A percentile compares a stretch with the other conserved stretches of the same genome.
Evolutionary conservation across 164 flowering plant genomes (phyloP).

Genomic region (Hamamelis virginiana): DNA sequence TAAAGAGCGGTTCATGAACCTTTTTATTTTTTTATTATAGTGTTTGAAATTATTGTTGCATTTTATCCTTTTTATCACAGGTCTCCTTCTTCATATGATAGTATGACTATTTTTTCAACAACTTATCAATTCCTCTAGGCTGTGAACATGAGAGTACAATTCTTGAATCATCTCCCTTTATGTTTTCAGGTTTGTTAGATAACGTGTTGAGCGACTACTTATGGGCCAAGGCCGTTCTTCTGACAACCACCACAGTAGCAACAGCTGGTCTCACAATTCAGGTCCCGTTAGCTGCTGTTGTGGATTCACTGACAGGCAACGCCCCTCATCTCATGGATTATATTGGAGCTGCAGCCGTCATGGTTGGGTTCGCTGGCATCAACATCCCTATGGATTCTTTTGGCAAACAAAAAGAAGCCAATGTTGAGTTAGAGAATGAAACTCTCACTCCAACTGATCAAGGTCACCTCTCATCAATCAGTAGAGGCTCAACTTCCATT

Average conservation of each 20-base stretch:
- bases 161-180: background rate
- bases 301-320: conserved; percentile 74
- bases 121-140: no score
- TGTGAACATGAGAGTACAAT: no score
- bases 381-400: conserved; percentile 63
- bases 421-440: conserved; percentile 35
- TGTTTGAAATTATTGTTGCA: no score
- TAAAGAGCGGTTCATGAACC: no score
- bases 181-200: conserved; percentile 75
- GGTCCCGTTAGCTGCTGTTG: conserved; percentile 88
- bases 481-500: conserved; percentile 3
- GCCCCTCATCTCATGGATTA: conserved; percentile 73
- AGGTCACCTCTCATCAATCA: conserved; percentile 10
- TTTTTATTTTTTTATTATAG: no score
- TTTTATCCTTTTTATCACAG: no score
- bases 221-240: conserved; percentile 94
- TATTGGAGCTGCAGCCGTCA: conserved; percentile 76
- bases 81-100: no score
- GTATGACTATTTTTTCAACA: no score
- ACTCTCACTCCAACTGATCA: conserved; percentile 8
- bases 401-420: conserved; percentile 33
- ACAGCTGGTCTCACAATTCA: conserved; percentile 97
- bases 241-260: conserved; percentile 90
- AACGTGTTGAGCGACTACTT: conserved; percentile 93
- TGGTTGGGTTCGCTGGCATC: conserved; percentile 84